Percentiles rank a stretch among this genome's conserved stretches.
Evolutionary conservation across 495 filamentous ascomycete genomes (phyloP).

Genomic region (Aspergillus sclerotiicarbonarius): DNA sequence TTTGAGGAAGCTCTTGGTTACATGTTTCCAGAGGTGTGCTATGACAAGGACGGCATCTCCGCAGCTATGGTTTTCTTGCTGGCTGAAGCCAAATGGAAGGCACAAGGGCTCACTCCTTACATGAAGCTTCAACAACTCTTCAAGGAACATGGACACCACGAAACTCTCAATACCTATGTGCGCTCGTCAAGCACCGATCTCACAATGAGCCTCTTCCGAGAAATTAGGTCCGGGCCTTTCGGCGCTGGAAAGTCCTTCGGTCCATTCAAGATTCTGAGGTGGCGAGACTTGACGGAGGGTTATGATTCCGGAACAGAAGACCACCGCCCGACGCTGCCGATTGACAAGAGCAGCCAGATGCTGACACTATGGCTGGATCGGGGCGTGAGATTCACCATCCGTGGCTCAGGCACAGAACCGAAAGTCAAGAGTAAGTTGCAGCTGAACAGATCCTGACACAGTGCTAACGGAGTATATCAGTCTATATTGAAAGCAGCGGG

Average conservation of each 20-base stretch:
- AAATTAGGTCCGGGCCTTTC: constrained; percentile 49
- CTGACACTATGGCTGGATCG: constrained; percentile 63
- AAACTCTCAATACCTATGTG: constrained; percentile 67
- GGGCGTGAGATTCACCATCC: constrained; percentile 62
- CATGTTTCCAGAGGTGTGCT: constrained; percentile 65
- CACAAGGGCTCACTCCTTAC: constrained; percentile 55
- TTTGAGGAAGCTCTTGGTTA: constrained; percentile 76
- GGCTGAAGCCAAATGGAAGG: constrained; percentile 53
- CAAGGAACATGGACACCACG: constrained; percentile 60
- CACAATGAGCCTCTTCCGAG: constrained; percentile 53
- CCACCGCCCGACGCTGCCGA: constrained; percentile 56
- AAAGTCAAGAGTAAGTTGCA: constrained; percentile 57
- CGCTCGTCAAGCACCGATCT: constrained; percentile 54
- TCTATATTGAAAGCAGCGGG: constrained; percentile 57
- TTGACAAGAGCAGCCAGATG: constrained; percentile 63
- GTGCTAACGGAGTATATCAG: constrained; percentile 25
- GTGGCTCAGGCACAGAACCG: constrained; percentile 70
- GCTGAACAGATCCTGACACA: background rate
- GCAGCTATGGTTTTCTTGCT: constrained; percentile 64
- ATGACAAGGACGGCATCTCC: constrained; percentile 70
- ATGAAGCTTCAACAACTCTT: constrained; percentile 62
- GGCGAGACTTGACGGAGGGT: constrained; percentile 67
- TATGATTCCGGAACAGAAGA: constrained; percentile 59
- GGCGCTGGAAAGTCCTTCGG: constrained; percentile 47
- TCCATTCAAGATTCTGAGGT: constrained; percentile 51